Evolutionary conservation across 2,329 filamentous ascomycete species (phyloP).

Genomic region (Hirsutella rhossiliensis): DNA sequence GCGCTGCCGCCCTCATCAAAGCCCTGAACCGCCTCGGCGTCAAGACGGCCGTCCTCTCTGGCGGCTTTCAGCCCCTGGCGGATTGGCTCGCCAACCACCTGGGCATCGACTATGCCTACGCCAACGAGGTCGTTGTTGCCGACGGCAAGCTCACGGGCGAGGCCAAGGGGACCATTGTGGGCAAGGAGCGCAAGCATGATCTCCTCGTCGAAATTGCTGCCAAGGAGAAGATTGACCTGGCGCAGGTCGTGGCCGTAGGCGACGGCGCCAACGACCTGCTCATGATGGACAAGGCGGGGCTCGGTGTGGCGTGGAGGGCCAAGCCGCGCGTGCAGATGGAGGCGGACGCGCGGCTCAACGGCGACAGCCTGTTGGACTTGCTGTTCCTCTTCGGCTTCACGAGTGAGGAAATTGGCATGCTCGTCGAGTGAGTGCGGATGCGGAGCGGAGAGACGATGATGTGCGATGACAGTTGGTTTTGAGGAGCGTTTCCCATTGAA

Average conservation of each 20-base stretch:
- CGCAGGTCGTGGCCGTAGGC: slow-evolving; percentile 62
- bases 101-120: slow-evolving; percentile 77
- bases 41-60: slow-evolving; percentile 82
- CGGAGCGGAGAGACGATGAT: neutral
- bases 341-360: slow-evolving; percentile 61
- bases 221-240: slow-evolving; percentile 51
- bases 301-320: slow-evolving; percentile 75
- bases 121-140: slow-evolving; percentile 68
- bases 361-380: slow-evolving; percentile 57
- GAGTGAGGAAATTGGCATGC: slow-evolving; percentile 38
- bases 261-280: slow-evolving; percentile 75
- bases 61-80: slow-evolving; percentile 83
- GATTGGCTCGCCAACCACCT: slow-evolving; percentile 72
- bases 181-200: slow-evolving; percentile 62
- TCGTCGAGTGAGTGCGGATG: slow-evolving; percentile 5
- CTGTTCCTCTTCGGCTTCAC: slow-evolving; percentile 65
- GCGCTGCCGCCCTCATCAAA: slow-evolving; percentile 61
- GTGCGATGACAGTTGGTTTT: neutral
- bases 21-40: slow-evolving; percentile 69
- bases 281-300: slow-evolving; percentile 64
- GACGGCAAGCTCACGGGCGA: slow-evolving; percentile 56
- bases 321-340: slow-evolving; percentile 73
- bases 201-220: slow-evolving; percentile 59
- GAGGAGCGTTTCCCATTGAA: no score
- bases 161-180: slow-evolving; percentile 59